Base-by-base conservation (phyloP, 2,329 filamentous ascomycete genomes). In the Verticillium isaacii region DNA sequence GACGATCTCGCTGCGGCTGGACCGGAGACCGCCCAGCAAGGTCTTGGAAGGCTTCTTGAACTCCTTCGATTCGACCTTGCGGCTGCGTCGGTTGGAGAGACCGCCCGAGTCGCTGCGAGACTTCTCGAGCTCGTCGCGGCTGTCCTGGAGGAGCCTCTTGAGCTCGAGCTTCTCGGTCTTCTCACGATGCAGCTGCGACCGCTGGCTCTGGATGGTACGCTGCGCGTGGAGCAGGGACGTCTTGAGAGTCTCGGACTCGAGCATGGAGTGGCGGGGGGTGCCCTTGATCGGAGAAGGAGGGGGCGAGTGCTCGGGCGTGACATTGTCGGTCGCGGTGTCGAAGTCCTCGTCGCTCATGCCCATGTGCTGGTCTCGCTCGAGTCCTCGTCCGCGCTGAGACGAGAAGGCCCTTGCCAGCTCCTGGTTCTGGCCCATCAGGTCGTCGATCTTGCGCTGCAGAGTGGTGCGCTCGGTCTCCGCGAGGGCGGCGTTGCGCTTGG, bases 91-190 rank as follows among this genome's bases (percentile, higher is more conserved):
- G 78, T 72, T 85, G 73, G 80, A 68, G 60, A 75, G 68, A 58
- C 75, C 73, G 25, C 65, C 72, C 56, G 76, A 77, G 36, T 86
- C 84, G 61, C 80, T 85, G 63, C 88, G 85, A 56, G 86, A 77
- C 74, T 92, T 83, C 70, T 90, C 95, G 32, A 99, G 79, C 70
- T 99, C 95, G 72, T 99, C 95, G 39, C 93, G 88, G 29, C 94
- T 90, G 70, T 99, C 95, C 77, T 98, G 94, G 34, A 98, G 85
- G 85, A 99, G 92, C 63, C 94, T 90, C 77, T 92, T 93, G 60
- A 98, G 85, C 76, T 99, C 95, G 32, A 98, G 85, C 81, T 97
- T 99, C 75, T 99, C 95, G 0, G 94, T 97, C 87, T 98, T 99
- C 75, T 99, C 95, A 37, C 95, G 90, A 74, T 99, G 94, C 56